These are phyloP conservation scores for Crithidia expoeki DNA, from an alignment of 208 protist genomes.

Conservation along the genomic window DNA sequence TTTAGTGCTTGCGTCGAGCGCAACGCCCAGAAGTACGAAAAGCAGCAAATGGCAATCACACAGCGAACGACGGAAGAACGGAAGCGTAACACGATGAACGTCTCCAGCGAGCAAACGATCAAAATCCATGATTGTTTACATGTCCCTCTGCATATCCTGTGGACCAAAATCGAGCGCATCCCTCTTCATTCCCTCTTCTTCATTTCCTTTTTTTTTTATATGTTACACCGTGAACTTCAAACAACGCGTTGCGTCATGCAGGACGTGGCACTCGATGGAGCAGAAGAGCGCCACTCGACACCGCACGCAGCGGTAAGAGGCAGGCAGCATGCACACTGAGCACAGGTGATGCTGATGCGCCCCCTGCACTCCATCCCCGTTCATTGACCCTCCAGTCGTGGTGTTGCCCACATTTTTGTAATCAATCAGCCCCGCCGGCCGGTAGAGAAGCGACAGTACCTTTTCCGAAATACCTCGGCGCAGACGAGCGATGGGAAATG, in stretches of 20 bases:
- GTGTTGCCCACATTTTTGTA: background rate
- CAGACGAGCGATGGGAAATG: background rate
- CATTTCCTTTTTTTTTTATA: slow-evolving; percentile 27
- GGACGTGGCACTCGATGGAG: slow-evolving; percentile 74
- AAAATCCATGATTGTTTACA: no score
- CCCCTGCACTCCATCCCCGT: slow-evolving; percentile 20
- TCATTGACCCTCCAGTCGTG: background rate
- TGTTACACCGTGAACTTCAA: slow-evolving; percentile 76
- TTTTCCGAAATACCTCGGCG: background rate
- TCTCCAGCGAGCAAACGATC: no score
- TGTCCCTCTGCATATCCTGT: no score
- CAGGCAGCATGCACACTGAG: slow-evolving; percentile 73
- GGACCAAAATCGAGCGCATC: background rate
- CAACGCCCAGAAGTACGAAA: no score
- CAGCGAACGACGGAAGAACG: no score
- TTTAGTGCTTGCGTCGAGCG: no score
- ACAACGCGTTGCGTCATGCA: slow-evolving; percentile 81
- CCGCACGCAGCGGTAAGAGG: slow-evolving; percentile 67
- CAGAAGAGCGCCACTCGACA: slow-evolving; percentile 75
- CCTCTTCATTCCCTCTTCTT: background rate
- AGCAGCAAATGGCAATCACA: no score
- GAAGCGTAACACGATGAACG: no score
- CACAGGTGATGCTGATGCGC: slow-evolving; percentile 57
- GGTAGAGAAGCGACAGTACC: background rate
- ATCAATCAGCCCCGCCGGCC: background rate